Percentiles rank a stretch among this genome's conserved stretches.
Conservation (phyloP, 768 basidiomycete genomes). For the Auriscalpium orientale region DNA sequence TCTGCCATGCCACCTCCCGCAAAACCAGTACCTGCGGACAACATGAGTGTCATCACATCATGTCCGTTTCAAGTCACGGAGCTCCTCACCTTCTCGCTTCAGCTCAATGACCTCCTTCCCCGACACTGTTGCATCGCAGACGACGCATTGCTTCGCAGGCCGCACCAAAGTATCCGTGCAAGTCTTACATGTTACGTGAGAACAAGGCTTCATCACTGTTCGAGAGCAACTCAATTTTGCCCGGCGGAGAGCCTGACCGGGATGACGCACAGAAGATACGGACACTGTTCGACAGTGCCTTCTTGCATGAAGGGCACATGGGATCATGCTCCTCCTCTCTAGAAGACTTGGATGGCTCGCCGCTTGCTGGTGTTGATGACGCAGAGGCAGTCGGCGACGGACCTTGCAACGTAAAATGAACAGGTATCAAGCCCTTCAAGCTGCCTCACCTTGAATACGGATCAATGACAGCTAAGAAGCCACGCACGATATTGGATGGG, state of each 20-base stretch:
- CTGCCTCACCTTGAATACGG: constrained; percentile 30
- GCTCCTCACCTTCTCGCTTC: constrained; percentile 71
- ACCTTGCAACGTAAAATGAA: constrained; percentile 64
- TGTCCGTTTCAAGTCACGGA: neutral
- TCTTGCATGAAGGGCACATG: constrained; percentile 87
- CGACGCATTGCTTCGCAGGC: constrained; percentile 73
- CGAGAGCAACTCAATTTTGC: neutral
- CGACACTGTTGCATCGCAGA: constrained; percentile 64
- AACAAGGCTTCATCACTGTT: constrained; percentile 80
- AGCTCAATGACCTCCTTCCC: constrained; percentile 77
- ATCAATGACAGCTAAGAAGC: neutral
- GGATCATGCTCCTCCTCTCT: constrained; percentile 51
- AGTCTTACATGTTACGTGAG: constrained; percentile 86
- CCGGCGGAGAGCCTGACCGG: neutral
- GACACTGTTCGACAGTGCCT: constrained; percentile 70
- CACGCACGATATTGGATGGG: constrained; percentile 72
- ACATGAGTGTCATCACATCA: neutral
- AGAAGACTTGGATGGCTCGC: constrained; percentile 28
- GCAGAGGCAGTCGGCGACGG: constrained; percentile 24
- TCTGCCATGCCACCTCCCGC: constrained; percentile 95
- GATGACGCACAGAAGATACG: constrained; percentile 54
- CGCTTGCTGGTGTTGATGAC: constrained; percentile 28
- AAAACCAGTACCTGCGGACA: constrained; percentile 72
- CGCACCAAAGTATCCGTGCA: constrained; percentile 85
- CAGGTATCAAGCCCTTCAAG: constrained; percentile 72